phyloP scores from a whole-genome alignment of 2,329 filamentous ascomycete species.

The Didymella sp. region DNA sequence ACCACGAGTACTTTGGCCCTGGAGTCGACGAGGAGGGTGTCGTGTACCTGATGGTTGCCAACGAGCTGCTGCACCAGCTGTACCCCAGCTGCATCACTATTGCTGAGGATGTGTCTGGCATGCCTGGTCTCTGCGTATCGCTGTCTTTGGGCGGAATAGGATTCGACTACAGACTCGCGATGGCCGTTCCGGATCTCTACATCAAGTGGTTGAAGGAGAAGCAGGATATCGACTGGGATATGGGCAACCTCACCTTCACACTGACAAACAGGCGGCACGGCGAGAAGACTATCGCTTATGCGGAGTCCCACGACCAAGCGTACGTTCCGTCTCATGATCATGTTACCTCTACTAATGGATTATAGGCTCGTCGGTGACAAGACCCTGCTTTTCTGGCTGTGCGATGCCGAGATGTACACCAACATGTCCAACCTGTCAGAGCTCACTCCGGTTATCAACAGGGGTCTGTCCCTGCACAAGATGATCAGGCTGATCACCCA shows the following conservation, averaged over 20 bases:
- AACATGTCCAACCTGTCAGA: slow-evolving; percentile 89
- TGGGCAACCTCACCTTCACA: slow-evolving; percentile 82
- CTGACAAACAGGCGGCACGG: slow-evolving; percentile 92
- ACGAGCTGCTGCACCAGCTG: slow-evolving; percentile 90
- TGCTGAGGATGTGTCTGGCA: slow-evolving; percentile 96
- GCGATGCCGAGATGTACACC: slow-evolving; percentile 95
- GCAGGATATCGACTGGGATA: slow-evolving; percentile 89
- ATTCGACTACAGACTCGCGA: slow-evolving; percentile 95
- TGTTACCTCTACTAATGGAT: not conserved
- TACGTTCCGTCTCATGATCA: slow-evolving; percentile 58
- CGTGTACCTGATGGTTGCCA: slow-evolving; percentile 94
- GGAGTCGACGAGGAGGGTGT: slow-evolving; percentile 92
- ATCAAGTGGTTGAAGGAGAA: slow-evolving; percentile 98
- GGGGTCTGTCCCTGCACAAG: slow-evolving; percentile 93
- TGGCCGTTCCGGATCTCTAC: slow-evolving; percentile 98
- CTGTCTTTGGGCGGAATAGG: slow-evolving; percentile 88
- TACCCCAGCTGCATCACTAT: slow-evolving; percentile 90
- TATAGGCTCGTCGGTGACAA: slow-evolving; percentile 92
- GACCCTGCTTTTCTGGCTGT: slow-evolving; percentile 96
- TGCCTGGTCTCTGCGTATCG: slow-evolving; percentile 93
- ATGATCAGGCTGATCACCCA: slow-evolving; percentile 96
- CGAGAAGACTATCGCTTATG: slow-evolving; percentile 98
- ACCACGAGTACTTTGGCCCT: slow-evolving; percentile 95
- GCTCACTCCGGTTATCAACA: slow-evolving; percentile 86
- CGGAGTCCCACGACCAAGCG: slow-evolving; percentile 97